Evolutionary conservation across 805 yeast genomes (phyloP).

Genomic region (Saccharomycopsis amapae): DNA sequence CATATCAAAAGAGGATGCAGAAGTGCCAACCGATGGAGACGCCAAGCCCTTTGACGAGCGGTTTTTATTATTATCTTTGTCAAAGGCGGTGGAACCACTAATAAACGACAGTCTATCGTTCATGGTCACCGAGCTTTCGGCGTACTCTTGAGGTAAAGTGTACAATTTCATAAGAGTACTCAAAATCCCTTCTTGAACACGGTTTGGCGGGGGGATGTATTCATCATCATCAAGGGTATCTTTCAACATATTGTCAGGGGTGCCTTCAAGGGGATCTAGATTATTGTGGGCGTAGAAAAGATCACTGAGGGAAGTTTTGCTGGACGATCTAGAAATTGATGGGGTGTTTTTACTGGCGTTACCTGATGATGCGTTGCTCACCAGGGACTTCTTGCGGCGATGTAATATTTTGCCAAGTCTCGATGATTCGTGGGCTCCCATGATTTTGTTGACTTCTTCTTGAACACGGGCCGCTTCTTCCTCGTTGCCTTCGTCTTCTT

Average conservation of each 20-base stretch:
- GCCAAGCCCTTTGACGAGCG: neutral
- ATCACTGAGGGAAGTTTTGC: constrained; percentile 11
- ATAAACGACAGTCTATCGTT: neutral
- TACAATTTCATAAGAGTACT: constrained; percentile 71
- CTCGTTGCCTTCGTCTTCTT: constrained; percentile 9
- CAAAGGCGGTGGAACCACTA: neutral
- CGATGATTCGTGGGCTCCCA: constrained; percentile 1
- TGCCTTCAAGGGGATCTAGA: neutral
- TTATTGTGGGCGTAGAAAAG: constrained; percentile 8
- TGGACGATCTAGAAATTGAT: constrained; percentile 7
- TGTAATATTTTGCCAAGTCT: neutral
- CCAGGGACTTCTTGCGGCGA: neutral
- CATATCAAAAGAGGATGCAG: constrained; percentile 6
- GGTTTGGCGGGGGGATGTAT: constrained; percentile 23
- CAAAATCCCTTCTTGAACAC: constrained; percentile 79
- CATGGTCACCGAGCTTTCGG: constrained; percentile 3
- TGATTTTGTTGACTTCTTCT: neutral
- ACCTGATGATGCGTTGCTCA: too few species aligned
- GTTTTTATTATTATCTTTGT: neutral
- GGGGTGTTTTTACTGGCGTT: too few species aligned
- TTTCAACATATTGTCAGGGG: constrained; percentile 1
- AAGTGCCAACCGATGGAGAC: neutral
- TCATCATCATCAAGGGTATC: constrained; percentile 8
- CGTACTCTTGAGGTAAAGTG: constrained; percentile 33
- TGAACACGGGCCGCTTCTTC: constrained; percentile 8